Base-by-base conservation (phyloP, 169 alveolate species). In the Plasmodium gaboni region DNA sequence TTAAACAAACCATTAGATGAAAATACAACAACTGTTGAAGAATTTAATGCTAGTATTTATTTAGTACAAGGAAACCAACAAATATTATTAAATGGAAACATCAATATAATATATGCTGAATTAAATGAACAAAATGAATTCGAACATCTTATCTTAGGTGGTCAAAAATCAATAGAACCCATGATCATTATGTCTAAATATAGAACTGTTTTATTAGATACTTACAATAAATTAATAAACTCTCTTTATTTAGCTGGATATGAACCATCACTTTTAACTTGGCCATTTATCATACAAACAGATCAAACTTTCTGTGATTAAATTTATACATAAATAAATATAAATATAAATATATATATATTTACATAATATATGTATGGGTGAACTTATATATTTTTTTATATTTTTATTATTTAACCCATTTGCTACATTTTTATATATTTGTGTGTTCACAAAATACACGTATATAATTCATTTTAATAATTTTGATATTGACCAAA, bases 261-360 rank as follows among this genome's bases (percentile, higher is more conserved):
- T 19, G 87, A 85, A 1, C 86, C 91, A 13, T 57, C 85, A 13
- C 91, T 85, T 48, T 51, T 85, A 9, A 85, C 19, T 22, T 85
- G 91, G 91, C 91, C 91, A 57, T 85, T 85, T 48, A 70, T 85
- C 55, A 55, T 85, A 22, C 86, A 68, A 38, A 70, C 87, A 15
- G 91, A 85, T 60, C 91, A 85, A 72, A 85, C 91, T 7, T 70
- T 85, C 51, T 85, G 91, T 24, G 86, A 85, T 28, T 85, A 51
- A 76, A 28, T 17, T 2, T 22, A 2, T 24, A 22, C 2, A 32
- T 1, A 32, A 32, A 32, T 32, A 1, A 32, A 28, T 28, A 28
- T 28, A 28, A 28, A 2, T 28, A 28, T 28, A 2, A 28, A 28
- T 28, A 28, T 28, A 28, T 28, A 28, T 28, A 28, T 28, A 28